Base-by-base conservation (phyloP, 257 asterid species). In the Handroanthus guayacan region DNA sequence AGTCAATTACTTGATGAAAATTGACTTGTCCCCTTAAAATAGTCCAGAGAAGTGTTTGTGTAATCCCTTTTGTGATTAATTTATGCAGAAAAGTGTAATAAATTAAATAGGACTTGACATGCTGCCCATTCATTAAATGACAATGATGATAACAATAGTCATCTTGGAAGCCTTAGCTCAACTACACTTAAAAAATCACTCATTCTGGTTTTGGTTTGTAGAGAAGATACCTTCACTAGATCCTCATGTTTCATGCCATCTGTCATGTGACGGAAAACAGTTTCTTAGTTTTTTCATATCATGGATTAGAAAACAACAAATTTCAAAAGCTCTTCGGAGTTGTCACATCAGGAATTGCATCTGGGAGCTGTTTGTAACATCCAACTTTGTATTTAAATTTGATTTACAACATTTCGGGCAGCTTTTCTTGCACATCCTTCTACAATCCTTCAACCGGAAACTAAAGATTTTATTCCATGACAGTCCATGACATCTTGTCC, bases 401-500 rank as follows among this genome's bases (percentile, higher is more conserved):
- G 56, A 73, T 82, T 52, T 39, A 18, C 51, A 41, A 64, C 61
- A 71, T 70, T 78, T 68, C 67, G 38, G 20, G 80, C 45, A 31
- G 13, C 45, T 67, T 31, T 64, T 67, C 58, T 69, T 62, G 69
- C 31, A 66, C 58, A 69, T 56, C 55, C 20, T 56, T 36, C 67
- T 71, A 55, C 37, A 56, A 48, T 80, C 64, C 57, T 58, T 52
- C 50, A 67, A 39, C 38, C 36, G 5, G 70, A 71, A 64, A 65
- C 71, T 82, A 64, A 83, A 20, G 41, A 8, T 56, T 58, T 78
- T 72, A 36, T 54, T 54, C 75, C 76, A 18, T 79, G 83, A 52
- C 96, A 93, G 98, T 91, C 57, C 72, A 76, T 72, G 97, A 90
- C 75, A 94, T 94, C 87, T 76, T 92, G 79, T 92, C 93, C 78